Base-by-base conservation (phyloP, 2,329 filamentous ascomycete genomes). In the Ustilaginoidea virens region DNA sequence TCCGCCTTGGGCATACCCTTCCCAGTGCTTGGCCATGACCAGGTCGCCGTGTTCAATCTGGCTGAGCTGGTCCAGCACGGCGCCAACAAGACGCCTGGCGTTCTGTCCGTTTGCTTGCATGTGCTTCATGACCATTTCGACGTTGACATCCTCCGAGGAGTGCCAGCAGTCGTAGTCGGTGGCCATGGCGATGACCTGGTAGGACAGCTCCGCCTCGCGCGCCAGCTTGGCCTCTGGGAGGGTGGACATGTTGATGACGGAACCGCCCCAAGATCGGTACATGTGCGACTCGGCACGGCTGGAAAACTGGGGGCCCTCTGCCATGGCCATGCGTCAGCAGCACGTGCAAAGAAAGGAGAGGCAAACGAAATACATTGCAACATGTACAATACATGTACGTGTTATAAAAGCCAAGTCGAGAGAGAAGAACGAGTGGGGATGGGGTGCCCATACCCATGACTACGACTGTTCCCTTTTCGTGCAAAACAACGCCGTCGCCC, bases 121-220 rank as follows among this genome's bases (percentile, higher is more conserved):
- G 56, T 92, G 82, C 36, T 74, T 79, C 74, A 93, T 82, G 32
- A 98, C 90, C 80, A 96, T 92, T 54, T 86, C 81, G 14, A 98
- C 90, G 36, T 85, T 86, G 37, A 98, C 90, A 39, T 80, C 81
- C 33, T 74, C 79, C 27, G 69, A 69, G 13, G 69, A 74, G 49
- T 86, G 80, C 90, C 90, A 98, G 72, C 87, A 96, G 63, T 98
- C 90, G 55, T 98, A 98, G 62, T 98, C 90, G 17, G 90, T 98
- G 19, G 83, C 82, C 90, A 98, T 98, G 66, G 87, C 93, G 47
- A 98, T 92, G 71, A 94, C 92, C 61, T 92, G 85, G 57, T 96
- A 96, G 20, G 79, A 80, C 43, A 98, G 80, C 63, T 98, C 90
- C 15, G 90, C 90, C 61, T 98, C 90, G 30, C 82, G 76, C 7